A percentile compares a stretch with the other conserved stretches of the same genome.
Evolutionary conservation across 805 yeast genomes (phyloP).

Genomic region (Metschnikowia vanudenii): DNA sequence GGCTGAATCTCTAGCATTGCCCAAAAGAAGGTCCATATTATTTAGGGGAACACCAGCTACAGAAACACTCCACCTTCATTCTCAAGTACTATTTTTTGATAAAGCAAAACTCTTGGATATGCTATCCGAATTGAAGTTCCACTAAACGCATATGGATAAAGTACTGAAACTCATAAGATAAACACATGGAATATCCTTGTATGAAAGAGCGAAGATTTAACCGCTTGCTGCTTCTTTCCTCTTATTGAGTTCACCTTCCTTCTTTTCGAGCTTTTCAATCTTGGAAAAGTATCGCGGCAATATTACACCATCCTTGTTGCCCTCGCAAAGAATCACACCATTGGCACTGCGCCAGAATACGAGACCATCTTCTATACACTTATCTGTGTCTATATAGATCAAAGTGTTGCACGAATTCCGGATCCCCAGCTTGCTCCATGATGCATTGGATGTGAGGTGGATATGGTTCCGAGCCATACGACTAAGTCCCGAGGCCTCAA

Average conservation of each 20-base stretch:
- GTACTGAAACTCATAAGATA: too few relatives aligned
- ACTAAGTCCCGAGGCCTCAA: constrained; percentile 57
- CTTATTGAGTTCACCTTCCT: background rate
- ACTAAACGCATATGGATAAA: too few relatives aligned
- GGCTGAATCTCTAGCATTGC: too few relatives aligned
- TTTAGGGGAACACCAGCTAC: too few relatives aligned
- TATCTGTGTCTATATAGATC: constrained; percentile 59
- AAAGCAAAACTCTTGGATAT: too few relatives aligned
- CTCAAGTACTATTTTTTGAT: too few relatives aligned
- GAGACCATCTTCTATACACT: constrained; percentile 44
- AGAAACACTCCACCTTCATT: too few relatives aligned
- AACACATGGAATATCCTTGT: too few relatives aligned
- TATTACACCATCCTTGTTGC: constrained; percentile 55
- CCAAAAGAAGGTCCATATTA: too few relatives aligned
- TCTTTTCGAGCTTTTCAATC: constrained; percentile 20
- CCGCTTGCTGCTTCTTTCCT: background rate
- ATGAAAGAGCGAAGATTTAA: too few relatives aligned
- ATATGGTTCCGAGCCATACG: constrained; percentile 80
- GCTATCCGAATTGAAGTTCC: too few relatives aligned
- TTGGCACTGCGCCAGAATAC: constrained; percentile 64
- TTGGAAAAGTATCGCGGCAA: constrained; percentile 41
- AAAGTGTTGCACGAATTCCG: constrained; percentile 55
- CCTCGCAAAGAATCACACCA: constrained; percentile 69
- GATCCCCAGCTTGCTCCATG: constrained; percentile 68
- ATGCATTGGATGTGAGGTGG: constrained; percentile 65